phyloP scores from a whole-genome alignment of 495 filamentous ascomycete genomes.

The Aspergillus leporis region DNA sequence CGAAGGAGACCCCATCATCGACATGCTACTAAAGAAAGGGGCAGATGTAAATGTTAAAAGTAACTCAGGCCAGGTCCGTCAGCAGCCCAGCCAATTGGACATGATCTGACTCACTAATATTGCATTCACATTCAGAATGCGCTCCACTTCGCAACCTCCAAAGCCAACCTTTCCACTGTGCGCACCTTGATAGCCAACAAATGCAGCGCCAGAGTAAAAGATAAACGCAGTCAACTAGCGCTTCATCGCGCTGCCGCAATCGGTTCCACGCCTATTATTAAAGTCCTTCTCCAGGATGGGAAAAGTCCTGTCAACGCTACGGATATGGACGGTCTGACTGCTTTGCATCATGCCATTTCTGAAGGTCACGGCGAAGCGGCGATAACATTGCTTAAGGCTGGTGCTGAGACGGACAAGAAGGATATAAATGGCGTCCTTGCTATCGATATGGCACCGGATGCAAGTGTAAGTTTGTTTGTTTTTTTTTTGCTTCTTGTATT shows the following conservation, averaged over 20 bases:
- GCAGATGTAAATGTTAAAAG: slow-evolving; percentile 85
- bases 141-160: slow-evolving; percentile 89
- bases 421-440: slow-evolving; percentile 71
- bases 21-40: slow-evolving; percentile 74
- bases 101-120: neutral
- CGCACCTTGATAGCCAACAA: slow-evolving; percentile 73
- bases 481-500: slow-evolving; percentile 15
- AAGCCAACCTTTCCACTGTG: slow-evolving; percentile 78
- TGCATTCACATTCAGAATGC: slow-evolving; percentile 55
- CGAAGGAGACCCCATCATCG: slow-evolving; percentile 54
- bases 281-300: slow-evolving; percentile 70
- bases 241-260: slow-evolving; percentile 91
- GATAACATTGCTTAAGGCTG: slow-evolving; percentile 75
- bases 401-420: slow-evolving; percentile 79
- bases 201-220: slow-evolving; percentile 80
- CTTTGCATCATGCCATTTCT: slow-evolving; percentile 89
- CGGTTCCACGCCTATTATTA: slow-evolving; percentile 82
- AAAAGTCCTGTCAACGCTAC: slow-evolving; percentile 82
- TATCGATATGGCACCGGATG: slow-evolving; percentile 83
- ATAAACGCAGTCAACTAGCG: slow-evolving; percentile 81
- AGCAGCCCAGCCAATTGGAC: neutral
- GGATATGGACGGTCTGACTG: slow-evolving; percentile 81
- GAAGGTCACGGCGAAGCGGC: slow-evolving; percentile 94
- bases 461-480: slow-evolving; percentile 51
- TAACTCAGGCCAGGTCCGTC: slow-evolving; percentile 56